Conservation (phyloP, 257 asterid genomes). For the Cynanchum wilfordii region DNA sequence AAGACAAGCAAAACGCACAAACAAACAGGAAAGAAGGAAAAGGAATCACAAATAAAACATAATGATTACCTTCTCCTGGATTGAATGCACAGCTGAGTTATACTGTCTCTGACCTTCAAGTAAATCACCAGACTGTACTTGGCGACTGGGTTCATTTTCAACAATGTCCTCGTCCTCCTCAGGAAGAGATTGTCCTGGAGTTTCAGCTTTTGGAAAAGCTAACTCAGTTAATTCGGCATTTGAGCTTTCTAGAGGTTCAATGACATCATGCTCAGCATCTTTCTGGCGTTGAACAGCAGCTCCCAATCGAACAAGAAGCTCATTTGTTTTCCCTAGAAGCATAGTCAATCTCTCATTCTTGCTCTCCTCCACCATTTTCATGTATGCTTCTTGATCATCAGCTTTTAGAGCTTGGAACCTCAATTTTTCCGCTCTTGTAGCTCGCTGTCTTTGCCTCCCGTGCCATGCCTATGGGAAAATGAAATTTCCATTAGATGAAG, state of each 20-base stretch:
- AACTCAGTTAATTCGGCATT: conserved; percentile 50
- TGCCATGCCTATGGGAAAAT: conserved; percentile 79
- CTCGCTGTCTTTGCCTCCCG: conserved; percentile 95
- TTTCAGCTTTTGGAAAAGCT: conserved; percentile 55
- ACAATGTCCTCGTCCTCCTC: conserved; percentile 63
- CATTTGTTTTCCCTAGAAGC: conserved; percentile 97
- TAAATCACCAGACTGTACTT: conserved; percentile 71
- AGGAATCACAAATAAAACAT: not conserved
- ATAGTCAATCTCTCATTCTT: conserved; percentile 88
- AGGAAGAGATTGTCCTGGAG: conserved; percentile 67
- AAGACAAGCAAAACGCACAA: conserved; percentile 1
- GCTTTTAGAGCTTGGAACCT: conserved; percentile 98
- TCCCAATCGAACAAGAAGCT: conserved; percentile 82
- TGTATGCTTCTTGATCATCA: conserved; percentile 99
- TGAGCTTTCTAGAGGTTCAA: conserved; percentile 55
- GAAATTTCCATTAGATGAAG: conserved; percentile 4
- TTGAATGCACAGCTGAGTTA: conserved; percentile 95
- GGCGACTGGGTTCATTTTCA: conserved; percentile 48
- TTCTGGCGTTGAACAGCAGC: conserved; percentile 99
- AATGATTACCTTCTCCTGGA: conserved; percentile 83
- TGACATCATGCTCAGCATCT: conserved; percentile 78
- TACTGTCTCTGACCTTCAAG: conserved; percentile 97
- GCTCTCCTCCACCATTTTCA: conserved; percentile 99
- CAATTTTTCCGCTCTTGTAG: conserved; percentile 89
- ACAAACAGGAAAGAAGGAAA: not conserved